Conservation (phyloP, 257 asterid species). For the Linaria vulgaris region DNA sequence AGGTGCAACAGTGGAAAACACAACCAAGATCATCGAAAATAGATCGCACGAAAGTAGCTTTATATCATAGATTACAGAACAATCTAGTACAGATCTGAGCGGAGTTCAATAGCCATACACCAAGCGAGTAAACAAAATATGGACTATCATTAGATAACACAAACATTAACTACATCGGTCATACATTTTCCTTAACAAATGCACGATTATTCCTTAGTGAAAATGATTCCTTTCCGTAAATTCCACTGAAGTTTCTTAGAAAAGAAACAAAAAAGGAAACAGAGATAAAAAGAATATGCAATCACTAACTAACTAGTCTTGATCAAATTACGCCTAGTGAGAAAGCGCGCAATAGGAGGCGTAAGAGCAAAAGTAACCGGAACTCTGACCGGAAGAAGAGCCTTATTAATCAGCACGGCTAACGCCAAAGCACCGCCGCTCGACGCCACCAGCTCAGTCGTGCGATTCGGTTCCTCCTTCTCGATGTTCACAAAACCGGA, state of each 20-base stretch:
- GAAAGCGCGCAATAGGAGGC: conserved; percentile 84
- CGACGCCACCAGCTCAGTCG: conserved; percentile 75
- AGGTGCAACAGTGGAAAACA: too few species aligned
- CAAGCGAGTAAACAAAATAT: too few species aligned
- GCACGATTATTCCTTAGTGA: background rate
- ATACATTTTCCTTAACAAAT: too few species aligned
- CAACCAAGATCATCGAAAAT: too few species aligned
- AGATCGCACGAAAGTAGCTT: too few species aligned
- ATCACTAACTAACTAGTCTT: conserved; percentile 55
- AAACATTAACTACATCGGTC: too few species aligned
- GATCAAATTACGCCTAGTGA: conserved; percentile 62
- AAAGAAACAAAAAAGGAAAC: too few species aligned
- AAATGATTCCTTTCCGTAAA: background rate
- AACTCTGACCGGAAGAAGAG: conserved; percentile 85
- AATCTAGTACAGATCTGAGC: too few species aligned
- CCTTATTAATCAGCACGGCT: conserved; percentile 81
- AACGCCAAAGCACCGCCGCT: conserved; percentile 87
- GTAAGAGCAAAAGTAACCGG: conserved; percentile 88
- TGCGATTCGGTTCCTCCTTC: conserved; percentile 58
- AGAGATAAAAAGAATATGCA: background rate
- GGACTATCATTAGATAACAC: too few species aligned
- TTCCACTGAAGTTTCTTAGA: background rate
- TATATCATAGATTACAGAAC: too few species aligned
- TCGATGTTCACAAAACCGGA: too few species aligned
- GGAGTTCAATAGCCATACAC: too few species aligned